A percentile compares a stretch with the other conserved stretches of the same genome.
These are phyloP conservation scores for bread wheat (Triticum aestivum) DNA, from an alignment of 176 grass and related monocot species.

Conservation along the genomic window IWGSC_CS_RefSeq_v2.1 NC_057804.1:480444679-480445178, in stretches of 20 bases:
- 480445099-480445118: background rate
- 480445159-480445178: background rate
- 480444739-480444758: background rate
- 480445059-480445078: slow-evolving; percentile 74
- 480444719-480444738: background rate
- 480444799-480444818: background rate
- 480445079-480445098: background rate
- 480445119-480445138: background rate
- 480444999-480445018: slow-evolving; percentile 43
- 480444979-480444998: slow-evolving; percentile 38
- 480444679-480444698: background rate
- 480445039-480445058: slow-evolving; percentile 34
- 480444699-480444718: background rate
- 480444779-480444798: slow-evolving; percentile 54
- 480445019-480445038: slow-evolving; percentile 34
- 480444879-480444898: slow-evolving; percentile 80
- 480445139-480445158: background rate
- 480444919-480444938: slow-evolving; percentile 55
- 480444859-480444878: background rate
- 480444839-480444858: background rate
- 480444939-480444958: slow-evolving; percentile 68
- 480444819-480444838: background rate
- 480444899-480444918: slow-evolving; percentile 92
- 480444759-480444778: slow-evolving; percentile 65
- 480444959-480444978: slow-evolving; percentile 22